Conservation (phyloP, 129 eudicot species). For the Dittrichia graveolens region DNA sequence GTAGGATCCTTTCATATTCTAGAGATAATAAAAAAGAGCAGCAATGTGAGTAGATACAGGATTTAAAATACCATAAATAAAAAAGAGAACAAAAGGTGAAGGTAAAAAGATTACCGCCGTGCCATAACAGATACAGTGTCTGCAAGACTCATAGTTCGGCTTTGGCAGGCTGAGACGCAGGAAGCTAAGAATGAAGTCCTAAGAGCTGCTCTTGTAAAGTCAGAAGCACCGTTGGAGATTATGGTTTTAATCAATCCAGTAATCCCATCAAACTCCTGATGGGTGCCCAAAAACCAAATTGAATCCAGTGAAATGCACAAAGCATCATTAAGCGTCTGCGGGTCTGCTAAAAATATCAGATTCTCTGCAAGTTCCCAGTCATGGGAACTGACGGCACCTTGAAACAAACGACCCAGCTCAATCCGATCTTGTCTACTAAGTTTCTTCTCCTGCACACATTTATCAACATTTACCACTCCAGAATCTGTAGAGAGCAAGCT, state of each 20-base stretch:
- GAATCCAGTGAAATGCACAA: conserved; percentile 89
- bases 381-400: conserved; percentile 86
- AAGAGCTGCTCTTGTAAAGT: conserved; percentile 93
- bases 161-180: conserved; percentile 95
- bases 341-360: conserved; percentile 75
- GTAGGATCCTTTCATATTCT: conserved; percentile 2
- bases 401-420: conserved; percentile 83
- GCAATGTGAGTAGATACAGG: background rate
- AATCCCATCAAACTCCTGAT: conserved; percentile 65
- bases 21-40: background rate
- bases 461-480: conserved; percentile 46
- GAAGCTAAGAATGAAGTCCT: conserved; percentile 96
- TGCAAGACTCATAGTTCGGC: conserved; percentile 83
- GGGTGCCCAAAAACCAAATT: conserved; percentile 82
- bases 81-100: background rate
- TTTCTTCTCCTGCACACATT: conserved; percentile 54
- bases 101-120: conserved; percentile 49
- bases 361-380: conserved; percentile 93
- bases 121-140: conserved; percentile 96
- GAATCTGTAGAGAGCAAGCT: conserved; percentile 41
- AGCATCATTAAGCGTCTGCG: conserved; percentile 87
- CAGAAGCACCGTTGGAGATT: conserved; percentile 81
- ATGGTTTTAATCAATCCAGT: conserved; percentile 74
- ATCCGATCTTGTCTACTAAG: conserved; percentile 86
- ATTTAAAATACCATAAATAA: background rate